Percentiles rank a stretch among this genome's conserved stretches.
Conservation (phyloP, 768 basidiomycete species). For the Galerina sulciceps region DNA sequence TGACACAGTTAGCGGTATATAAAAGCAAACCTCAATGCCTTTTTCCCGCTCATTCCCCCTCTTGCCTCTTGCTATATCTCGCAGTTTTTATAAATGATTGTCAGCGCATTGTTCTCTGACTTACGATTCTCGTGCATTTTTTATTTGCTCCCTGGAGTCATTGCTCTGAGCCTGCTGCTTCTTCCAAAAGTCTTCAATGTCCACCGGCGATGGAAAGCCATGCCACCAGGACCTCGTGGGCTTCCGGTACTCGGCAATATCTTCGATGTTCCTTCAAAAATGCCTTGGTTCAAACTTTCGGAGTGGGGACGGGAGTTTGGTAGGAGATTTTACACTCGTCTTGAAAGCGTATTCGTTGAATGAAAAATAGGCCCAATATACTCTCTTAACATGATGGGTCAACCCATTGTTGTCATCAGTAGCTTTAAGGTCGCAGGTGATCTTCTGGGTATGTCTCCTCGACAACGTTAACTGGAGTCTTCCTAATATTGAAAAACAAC, state of each 20-base stretch:
- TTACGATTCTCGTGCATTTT: too few species aligned
- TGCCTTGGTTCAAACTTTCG: conserved; percentile 1
- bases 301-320: conserved; percentile 1
- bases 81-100: too few species aligned
- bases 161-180: background rate
- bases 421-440: background rate
- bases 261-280: background rate
- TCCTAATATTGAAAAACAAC: background rate
- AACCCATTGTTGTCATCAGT: background rate
- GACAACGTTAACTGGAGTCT: background rate
- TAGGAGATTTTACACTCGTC: background rate
- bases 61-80: too few species aligned
- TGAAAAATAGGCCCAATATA: conserved; percentile 3
- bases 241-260: background rate
- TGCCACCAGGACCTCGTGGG: background rate
- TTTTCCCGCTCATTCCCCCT: too few species aligned
- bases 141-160: background rate
- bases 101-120: too few species aligned
- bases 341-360: background rate
- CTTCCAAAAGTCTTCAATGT: background rate
- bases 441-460: background rate
- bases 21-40: too few species aligned
- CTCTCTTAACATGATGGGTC: background rate
- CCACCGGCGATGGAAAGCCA: background rate
- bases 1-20: too few species aligned